phyloP scores from a whole-genome alignment of 305 asterid genomes.

The Fraxinus floribunda region DNA sequence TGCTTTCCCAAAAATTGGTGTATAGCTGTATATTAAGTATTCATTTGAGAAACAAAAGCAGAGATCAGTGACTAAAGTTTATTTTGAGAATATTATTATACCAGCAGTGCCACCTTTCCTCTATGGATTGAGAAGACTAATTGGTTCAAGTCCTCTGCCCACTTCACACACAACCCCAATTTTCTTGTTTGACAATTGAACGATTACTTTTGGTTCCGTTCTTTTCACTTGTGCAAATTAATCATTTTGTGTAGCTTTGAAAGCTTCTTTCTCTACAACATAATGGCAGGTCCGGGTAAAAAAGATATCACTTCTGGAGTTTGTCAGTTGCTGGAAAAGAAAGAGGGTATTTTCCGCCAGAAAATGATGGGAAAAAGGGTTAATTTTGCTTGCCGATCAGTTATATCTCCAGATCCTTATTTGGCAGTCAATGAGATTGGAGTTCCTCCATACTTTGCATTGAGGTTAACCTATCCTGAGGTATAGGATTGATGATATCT shows the following conservation, averaged over 20 bases:
- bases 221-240: not conserved
- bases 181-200: slow-evolving; percentile 5
- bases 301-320: slow-evolving; percentile 57
- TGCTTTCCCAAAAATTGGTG: not conserved
- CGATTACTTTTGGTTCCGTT: slow-evolving; percentile 2
- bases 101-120: not conserved
- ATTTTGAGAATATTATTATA: not conserved
- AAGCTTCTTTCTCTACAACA: slow-evolving; percentile 18
- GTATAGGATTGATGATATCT: slow-evolving; percentile 35
- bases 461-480: slow-evolving; percentile 92
- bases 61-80: not conserved
- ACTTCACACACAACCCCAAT: slow-evolving; percentile 17
- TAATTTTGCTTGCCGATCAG: slow-evolving; percentile 93
- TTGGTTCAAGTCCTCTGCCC: not conserved
- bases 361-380: slow-evolving; percentile 99
- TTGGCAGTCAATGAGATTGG: slow-evolving; percentile 96
- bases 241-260: not conserved
- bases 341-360: slow-evolving; percentile 95
- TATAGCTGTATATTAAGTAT: not conserved
- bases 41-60: not conserved
- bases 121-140: not conserved
- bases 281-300: slow-evolving; percentile 56
- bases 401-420: slow-evolving; percentile 96
- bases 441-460: slow-evolving; percentile 93
- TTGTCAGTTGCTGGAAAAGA: slow-evolving; percentile 85